These are phyloP conservation scores for Tetratostichococcus sp. DNA, from an alignment of 139 green algal genomes.

Conservation along the genomic window DNA sequence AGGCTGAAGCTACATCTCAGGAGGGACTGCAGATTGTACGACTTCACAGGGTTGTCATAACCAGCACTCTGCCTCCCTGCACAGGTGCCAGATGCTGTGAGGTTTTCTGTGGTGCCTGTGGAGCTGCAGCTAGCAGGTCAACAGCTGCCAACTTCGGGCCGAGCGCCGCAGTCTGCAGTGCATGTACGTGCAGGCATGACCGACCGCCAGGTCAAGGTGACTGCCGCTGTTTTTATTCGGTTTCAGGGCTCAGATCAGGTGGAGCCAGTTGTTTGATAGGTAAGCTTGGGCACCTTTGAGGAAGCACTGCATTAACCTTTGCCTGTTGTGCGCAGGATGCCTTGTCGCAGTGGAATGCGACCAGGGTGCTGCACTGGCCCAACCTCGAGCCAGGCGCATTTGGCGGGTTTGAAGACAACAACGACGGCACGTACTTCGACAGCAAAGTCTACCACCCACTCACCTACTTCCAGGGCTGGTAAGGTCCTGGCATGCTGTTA, in stretches of 20 bases:
- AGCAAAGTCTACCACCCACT: neutral
- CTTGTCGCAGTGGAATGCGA: neutral
- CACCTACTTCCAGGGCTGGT: neutral
- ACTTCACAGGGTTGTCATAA: too few relatives aligned
- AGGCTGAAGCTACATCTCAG: too few relatives aligned
- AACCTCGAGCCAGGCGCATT: neutral
- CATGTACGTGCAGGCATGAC: neutral
- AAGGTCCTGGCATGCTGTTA: neutral
- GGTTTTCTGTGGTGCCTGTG: neutral
- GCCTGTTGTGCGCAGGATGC: neutral
- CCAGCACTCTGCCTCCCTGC: too few relatives aligned
- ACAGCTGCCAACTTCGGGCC: neutral
- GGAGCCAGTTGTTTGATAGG: too few relatives aligned
- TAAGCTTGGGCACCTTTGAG: too few relatives aligned
- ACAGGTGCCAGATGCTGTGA: neutral
- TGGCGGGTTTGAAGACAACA: neutral
- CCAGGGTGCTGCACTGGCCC: neutral
- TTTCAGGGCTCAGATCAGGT: too few relatives aligned
- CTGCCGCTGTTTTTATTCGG: too few relatives aligned
- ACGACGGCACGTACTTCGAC: neutral
- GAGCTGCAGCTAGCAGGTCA: neutral
- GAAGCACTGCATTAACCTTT: too few relatives aligned
- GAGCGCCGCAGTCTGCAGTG: neutral
- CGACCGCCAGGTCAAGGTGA: neutral
- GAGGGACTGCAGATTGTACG: too few relatives aligned